Evolutionary conservation across 176 grass and related monocot species (phyloP).

Genomic region (Thinopyrum elongatum): DNA sequence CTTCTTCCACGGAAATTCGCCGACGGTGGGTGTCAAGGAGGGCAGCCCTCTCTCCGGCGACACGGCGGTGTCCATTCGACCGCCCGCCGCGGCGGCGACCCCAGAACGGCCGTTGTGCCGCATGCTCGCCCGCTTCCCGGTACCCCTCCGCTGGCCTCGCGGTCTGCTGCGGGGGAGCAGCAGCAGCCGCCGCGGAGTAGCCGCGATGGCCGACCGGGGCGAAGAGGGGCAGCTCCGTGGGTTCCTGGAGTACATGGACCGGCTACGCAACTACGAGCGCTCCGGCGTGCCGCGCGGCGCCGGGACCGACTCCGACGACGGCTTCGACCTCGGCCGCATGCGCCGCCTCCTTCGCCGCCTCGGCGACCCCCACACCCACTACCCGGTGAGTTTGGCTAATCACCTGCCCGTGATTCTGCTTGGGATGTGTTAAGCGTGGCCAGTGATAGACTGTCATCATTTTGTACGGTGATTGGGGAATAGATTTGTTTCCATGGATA

Average conservation of each 20-base stretch:
- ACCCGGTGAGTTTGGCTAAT: slow-evolving; percentile 28
- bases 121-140: not conserved
- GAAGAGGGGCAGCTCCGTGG: slow-evolving; percentile 41
- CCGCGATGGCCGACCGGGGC: slow-evolving; percentile 21
- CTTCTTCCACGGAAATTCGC: too few relatives aligned
- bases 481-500: not conserved
- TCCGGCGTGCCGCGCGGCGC: slow-evolving; percentile 71
- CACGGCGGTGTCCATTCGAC: slow-evolving; percentile 21
- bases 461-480: not conserved
- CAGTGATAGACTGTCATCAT: not conserved
- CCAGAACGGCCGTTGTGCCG: not conserved
- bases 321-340: slow-evolving; percentile 92
- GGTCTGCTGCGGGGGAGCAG: not conserved
- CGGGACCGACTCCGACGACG: slow-evolving; percentile 77
- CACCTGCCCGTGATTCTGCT: not conserved
- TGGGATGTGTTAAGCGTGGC: not conserved
- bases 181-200: not conserved
- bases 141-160: not conserved
- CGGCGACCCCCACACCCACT: slow-evolving; percentile 72
- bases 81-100: slow-evolving; percentile 22
- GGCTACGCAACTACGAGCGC: slow-evolving; percentile 76
- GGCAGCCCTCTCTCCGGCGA: too few relatives aligned
- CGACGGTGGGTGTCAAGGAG: too few relatives aligned
- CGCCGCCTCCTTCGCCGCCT: slow-evolving; percentile 60
- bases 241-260: slow-evolving; percentile 82